Base-by-base conservation (phyloP, 768 basidiomycete species). In the Tylopilus rubrobrunneus region DNA sequence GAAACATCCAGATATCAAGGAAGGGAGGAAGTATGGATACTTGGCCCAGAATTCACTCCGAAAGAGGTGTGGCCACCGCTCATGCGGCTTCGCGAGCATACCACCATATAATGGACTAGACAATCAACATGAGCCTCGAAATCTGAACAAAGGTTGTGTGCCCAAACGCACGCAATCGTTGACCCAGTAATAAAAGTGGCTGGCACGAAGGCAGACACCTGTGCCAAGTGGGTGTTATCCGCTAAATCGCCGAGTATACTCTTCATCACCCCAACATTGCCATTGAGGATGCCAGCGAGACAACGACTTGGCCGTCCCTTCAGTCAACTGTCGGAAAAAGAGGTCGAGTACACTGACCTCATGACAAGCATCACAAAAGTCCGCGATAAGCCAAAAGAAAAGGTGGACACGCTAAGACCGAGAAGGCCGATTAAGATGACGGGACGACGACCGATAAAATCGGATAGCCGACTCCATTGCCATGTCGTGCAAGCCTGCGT, bases 391-490 rank as follows among this genome's bases (percentile, higher is more conserved):
- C 86, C 86, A 67, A 87, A 87, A 39, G 70, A 73, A 7, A 84
- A 52, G 70, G 82, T 84, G 0, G 83, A 85, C 0, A 76, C 43
- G 3, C 73, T 70, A 12, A 75, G 68, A 17, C 84, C 84, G 7
- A 80, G 63, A 19, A 86, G 64, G 4, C 84, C 84, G 10, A 76
- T 64, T 15, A 85, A 62, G 17, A 85, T 63, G 25, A 86, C 74
- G 12, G 84, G 85, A 56, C 83, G 83, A 21, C 84, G 78, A 6
- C 84, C 84, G 17, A 83, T 63, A 50, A 71, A 71, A 59, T 86
- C 83, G 4, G 85, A 86, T 4, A 78, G 54, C 37, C 82, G 75
- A 59, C 83, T 82, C 85, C 85, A 86, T 58, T 82, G 81, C 8
- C 86, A 73, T 3, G 81, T 74, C 1, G 81, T 83, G 43, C 76